Percentiles rank a stretch among this genome's conserved stretches.
These are phyloP conservation scores for Dalbergia oliveri DNA, from an alignment of 306 rosid genomes.

Conservation along the genomic window DNA sequence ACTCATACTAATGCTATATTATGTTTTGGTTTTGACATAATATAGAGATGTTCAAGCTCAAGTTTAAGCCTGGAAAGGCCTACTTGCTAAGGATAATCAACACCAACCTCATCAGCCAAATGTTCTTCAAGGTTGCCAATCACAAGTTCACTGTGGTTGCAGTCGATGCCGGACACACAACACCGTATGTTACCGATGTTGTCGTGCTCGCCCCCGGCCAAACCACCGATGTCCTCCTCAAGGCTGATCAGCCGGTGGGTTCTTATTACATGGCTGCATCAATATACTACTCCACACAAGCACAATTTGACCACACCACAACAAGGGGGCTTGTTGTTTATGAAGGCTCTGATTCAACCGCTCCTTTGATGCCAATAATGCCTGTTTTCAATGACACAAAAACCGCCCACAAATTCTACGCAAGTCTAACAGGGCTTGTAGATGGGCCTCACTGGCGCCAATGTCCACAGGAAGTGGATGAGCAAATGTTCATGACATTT, in stretches of 20 bases:
- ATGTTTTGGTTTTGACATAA: neutral
- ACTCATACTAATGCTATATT: neutral
- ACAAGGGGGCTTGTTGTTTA: constrained; percentile 56
- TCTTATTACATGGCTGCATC: constrained; percentile 74
- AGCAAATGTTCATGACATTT: neutral
- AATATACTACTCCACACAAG: constrained; percentile 40
- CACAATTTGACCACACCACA: constrained; percentile 30
- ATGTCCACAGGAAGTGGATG: neutral
- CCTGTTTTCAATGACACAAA: constrained; percentile 52
- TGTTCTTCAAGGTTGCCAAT: constrained; percentile 68
- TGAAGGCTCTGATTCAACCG: neutral
- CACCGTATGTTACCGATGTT: constrained; percentile 52
- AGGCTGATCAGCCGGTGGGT: constrained; percentile 50
- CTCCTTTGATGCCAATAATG: constrained; percentile 52
- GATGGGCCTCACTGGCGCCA: neutral
- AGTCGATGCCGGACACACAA: constrained; percentile 61
- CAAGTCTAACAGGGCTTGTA: neutral
- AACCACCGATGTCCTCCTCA: constrained; percentile 60
- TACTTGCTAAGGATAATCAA: constrained; percentile 66
- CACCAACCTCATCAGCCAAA: constrained; percentile 58
- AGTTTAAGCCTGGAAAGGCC: constrained; percentile 55
- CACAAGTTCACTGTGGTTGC: constrained; percentile 72
- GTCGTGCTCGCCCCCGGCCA: constrained; percentile 63
- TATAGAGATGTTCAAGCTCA: constrained; percentile 44
- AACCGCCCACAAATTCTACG: neutral